phyloP scores from a whole-genome alignment of 2,329 filamentous ascomycete genomes.

The Leptographium procerum region DNA sequence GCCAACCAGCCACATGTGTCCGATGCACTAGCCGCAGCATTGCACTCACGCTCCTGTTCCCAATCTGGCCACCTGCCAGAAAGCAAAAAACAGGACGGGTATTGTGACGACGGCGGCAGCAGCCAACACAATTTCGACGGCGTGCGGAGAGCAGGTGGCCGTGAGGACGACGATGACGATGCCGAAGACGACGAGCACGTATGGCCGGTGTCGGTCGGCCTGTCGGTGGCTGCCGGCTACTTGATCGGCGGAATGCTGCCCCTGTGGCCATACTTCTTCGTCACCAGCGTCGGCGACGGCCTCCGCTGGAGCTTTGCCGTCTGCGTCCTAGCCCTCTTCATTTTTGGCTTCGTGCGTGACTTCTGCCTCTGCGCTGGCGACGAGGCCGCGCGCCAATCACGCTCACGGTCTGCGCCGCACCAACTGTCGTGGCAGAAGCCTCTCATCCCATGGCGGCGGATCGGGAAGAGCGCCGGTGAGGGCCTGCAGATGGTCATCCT shows the following conservation, averaged over 20 bases:
- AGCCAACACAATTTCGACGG: slow-evolving; percentile 3
- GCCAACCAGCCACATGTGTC: slow-evolving; percentile 2
- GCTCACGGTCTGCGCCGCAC: too few species aligned
- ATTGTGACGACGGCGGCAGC: neutral
- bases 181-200: slow-evolving; percentile 4
- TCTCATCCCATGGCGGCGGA: slow-evolving; percentile 12
- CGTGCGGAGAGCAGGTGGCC: too few species aligned
- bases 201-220: slow-evolving; percentile 15
- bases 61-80: neutral
- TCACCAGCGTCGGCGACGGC: slow-evolving; percentile 16
- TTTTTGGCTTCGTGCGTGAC: slow-evolving; percentile 19
- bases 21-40: neutral
- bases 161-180: neutral
- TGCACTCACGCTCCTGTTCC: too few species aligned
- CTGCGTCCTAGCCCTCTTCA: slow-evolving; percentile 19
- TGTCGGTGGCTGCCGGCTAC: slow-evolving; percentile 19
- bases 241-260: slow-evolving; percentile 20
- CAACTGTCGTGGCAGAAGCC: neutral
- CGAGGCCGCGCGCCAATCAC: neutral
- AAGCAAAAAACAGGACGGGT: neutral
- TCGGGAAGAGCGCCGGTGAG: slow-evolving; percentile 16
- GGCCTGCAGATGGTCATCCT: slow-evolving; percentile 21
- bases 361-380: slow-evolving; percentile 9
- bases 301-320: slow-evolving; percentile 21
- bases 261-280: slow-evolving; percentile 20